Conservation (phyloP, 805 yeast species). For the Saccharomycopsis synnaedendra region DNA sequence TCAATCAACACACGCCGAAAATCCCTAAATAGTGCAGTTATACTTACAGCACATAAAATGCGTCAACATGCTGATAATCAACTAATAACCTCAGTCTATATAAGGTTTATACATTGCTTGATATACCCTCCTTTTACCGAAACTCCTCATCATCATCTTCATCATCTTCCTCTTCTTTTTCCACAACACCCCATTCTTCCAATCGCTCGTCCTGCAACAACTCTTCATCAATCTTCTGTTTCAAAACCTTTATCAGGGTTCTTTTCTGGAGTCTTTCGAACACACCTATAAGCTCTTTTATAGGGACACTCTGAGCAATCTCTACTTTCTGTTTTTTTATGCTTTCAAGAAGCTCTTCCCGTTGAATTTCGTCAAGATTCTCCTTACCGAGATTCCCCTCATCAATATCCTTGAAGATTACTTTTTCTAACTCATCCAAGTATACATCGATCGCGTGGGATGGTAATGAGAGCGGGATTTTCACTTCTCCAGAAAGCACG, state of each 20-base stretch:
- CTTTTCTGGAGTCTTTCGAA: slow-evolving; percentile 41
- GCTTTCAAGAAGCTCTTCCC: slow-evolving; percentile 20
- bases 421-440: slow-evolving; percentile 72
- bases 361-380: slow-evolving; percentile 25
- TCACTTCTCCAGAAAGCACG: slow-evolving; percentile 43
- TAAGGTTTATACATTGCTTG: too few species aligned
- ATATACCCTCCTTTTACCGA: not conserved
- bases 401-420: slow-evolving; percentile 38
- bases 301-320: slow-evolving; percentile 27
- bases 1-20: too few species aligned
- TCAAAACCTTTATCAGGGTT: slow-evolving; percentile 47
- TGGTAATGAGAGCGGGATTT: slow-evolving; percentile 65
- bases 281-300: slow-evolving; percentile 33
- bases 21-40: too few species aligned
- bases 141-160: slow-evolving; percentile 8
- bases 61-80: too few species aligned
- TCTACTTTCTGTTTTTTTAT: slow-evolving; percentile 4
- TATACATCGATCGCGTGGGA: slow-evolving; percentile 78
- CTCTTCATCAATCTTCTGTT: slow-evolving; percentile 54
- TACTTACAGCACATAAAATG: too few species aligned
- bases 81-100: too few species aligned
- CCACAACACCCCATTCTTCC: slow-evolving; percentile 44
- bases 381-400: slow-evolving; percentile 32
- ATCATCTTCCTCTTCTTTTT: slow-evolving; percentile 17
- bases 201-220: slow-evolving; percentile 56